phyloP scores from a whole-genome alignment of 345 rosid genomes.

The Odontarrhena argentea region DNA sequence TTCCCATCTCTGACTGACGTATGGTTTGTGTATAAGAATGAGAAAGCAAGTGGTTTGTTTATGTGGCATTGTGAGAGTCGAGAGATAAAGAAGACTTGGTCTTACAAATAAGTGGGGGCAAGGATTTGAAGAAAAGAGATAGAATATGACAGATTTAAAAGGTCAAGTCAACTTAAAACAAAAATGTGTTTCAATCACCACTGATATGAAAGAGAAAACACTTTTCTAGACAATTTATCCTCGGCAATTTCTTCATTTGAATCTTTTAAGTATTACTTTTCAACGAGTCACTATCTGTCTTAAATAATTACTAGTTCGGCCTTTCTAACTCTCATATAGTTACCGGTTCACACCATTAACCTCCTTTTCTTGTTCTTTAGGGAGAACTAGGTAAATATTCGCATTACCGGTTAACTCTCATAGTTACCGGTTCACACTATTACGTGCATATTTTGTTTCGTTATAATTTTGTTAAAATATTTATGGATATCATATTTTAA shows the following conservation, averaged over 20 bases:
- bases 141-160: conserved; percentile 4
- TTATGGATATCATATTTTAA: no score
- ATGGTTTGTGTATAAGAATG: neutral
- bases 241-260: neutral
- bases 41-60: conserved; percentile 18
- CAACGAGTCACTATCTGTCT: conserved; percentile 10
- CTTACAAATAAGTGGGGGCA: conserved; percentile 19
- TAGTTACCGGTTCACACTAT: no score
- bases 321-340: no score
- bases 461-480: no score
- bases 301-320: no score
- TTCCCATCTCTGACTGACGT: neutral
- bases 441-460: no score
- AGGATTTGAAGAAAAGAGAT: conserved; percentile 16
- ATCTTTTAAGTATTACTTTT: conserved; percentile 27
- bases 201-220: neutral
- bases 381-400: no score
- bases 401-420: no score
- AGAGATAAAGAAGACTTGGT: conserved; percentile 22
- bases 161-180: conserved; percentile 34
- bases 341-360: no score
- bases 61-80: neutral
- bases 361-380: no score
- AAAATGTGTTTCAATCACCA: neutral
- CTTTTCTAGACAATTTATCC: neutral